Base-by-base conservation (phyloP, 176 grass and related monocot genomes). In the Alloteropsis semialata region DNA sequence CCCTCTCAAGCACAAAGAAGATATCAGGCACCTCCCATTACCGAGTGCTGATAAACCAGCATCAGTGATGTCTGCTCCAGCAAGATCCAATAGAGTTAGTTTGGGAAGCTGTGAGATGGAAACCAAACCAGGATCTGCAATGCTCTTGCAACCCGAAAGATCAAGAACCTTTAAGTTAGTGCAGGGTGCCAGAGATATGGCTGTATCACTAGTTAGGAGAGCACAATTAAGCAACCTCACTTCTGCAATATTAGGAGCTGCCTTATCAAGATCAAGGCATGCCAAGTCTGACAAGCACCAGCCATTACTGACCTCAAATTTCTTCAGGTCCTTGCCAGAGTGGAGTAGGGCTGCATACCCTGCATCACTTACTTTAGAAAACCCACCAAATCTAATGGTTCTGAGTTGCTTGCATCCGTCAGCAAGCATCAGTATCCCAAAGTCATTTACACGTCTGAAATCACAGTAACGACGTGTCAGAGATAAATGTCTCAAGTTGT, bases 281-380 rank as follows among this genome's bases (percentile, higher is more conserved):
- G 96, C 72, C 83, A 95, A 87, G 50, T 98, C 96, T 66, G 96
- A 95, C 88, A 98, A 88, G 70, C 80, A 92, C 19, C 37, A 86
- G 61, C 84, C 92, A 55, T 92, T 91, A 28, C 85, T 87, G 32
- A 98, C 83, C 82, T 95, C 90, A 79, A 98, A 91, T 82, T 82
- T 95, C 22, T 89, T 92, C 76, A 98, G 86, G 62, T 88, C 90
- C 61, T 95, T 95, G 80, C 92, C 92, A 48, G 82, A 95, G 53
- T 93, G 87, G 59, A 98, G 89, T 88, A 98, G 79, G 24, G 92
- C 86, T 72, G 80, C 87, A 77, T 98, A 98, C 10, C 96, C 96
- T 45, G 96, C 92, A 93, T 98, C 96, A 21, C 92, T 95, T 80
- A 98, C 90, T 88, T 92, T 95, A 74, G 90, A 89, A 38, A 98